These are phyloP conservation scores for Beauveria varroae DNA, from an alignment of 2,329 filamentous ascomycete genomes.

Conservation along the genomic window DNA sequence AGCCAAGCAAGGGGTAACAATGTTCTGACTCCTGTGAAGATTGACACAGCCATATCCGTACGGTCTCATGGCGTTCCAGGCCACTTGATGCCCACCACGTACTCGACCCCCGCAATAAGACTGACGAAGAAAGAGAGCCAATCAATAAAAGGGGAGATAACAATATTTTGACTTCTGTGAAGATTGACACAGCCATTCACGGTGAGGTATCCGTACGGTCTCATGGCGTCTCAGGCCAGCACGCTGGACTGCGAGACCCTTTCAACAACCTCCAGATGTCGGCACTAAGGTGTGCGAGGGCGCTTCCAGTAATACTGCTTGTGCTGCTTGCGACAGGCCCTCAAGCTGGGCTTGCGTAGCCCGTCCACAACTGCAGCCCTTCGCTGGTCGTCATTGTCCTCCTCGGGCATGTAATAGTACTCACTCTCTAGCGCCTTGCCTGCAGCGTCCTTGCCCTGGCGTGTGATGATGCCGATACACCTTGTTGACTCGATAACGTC, in stretches of 20 bases:
- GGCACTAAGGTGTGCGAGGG: constrained; percentile 46
- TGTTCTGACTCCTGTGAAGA: not conserved
- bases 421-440: constrained; percentile 91
- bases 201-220: too few species aligned
- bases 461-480: constrained; percentile 81
- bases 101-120: too few species aligned
- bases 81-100: too few species aligned
- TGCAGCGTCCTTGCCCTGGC: constrained; percentile 91
- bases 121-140: too few species aligned
- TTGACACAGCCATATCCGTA: not conserved
- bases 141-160: too few species aligned
- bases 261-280: not conserved
- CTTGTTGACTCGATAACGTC: constrained; percentile 63
- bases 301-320: constrained; percentile 76
- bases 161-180: too few species aligned
- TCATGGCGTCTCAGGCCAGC: too few species aligned
- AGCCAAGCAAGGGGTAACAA: not conserved
- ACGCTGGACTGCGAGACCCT: not conserved
- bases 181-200: too few species aligned
- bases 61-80: not conserved
- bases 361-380: constrained; percentile 78
- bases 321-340: constrained; percentile 89
- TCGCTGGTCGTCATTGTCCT: constrained; percentile 71
- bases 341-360: constrained; percentile 78
- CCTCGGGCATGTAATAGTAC: constrained; percentile 91